Base-by-base conservation (phyloP, 176 grass and related monocot genomes). In the Musa beccarii region DNA sequence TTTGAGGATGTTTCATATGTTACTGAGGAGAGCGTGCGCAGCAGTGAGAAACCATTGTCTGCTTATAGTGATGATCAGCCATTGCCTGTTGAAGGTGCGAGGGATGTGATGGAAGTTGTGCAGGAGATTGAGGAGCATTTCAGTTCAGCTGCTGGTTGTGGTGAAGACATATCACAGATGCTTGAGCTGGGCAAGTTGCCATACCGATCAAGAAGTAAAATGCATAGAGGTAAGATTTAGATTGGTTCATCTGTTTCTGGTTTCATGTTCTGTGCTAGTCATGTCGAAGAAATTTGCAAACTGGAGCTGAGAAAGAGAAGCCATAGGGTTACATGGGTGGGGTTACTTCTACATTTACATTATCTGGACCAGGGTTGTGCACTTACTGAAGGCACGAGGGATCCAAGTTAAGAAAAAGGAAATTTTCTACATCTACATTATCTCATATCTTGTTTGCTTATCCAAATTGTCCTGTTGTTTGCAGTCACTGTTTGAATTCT, bases 151-250 rank as follows among this genome's bases (percentile, higher is more conserved):
- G 53, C 82, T 59, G 76, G 75, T 68, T 89, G 73, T 25, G 83
- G 84, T 1, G 57, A 79, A 79, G 89, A 89, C 54, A 83, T 94
- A 52, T 84, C 91, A 11, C 76, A 24, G 76, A 72, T 89, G 34
- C 91, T 99, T 52, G 91, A 99, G 88, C 86, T 95, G 66, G 81
- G 84, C 17, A 95, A 92, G 85, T 53, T 85, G 72, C 86, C 78
- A 49, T 85, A 81, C 63, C 70, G 16, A 24, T 25, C 74, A 9
- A 72, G 74, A 24, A 85, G 82, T n/a, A 81, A 72, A 81, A 81
- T 85, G 79, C 70, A 83, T 85, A 91, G 81, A 87, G 86, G 96
- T 99, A 76, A 77, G 84, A 86, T 90, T 89, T 43, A 77, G 74
- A 72, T 87, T 82, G 53, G 29, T 84, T 64, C 54, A 49, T 66